phyloP scores from a whole-genome alignment of 805 yeast species.

The Candida sphagnicola region DNA sequence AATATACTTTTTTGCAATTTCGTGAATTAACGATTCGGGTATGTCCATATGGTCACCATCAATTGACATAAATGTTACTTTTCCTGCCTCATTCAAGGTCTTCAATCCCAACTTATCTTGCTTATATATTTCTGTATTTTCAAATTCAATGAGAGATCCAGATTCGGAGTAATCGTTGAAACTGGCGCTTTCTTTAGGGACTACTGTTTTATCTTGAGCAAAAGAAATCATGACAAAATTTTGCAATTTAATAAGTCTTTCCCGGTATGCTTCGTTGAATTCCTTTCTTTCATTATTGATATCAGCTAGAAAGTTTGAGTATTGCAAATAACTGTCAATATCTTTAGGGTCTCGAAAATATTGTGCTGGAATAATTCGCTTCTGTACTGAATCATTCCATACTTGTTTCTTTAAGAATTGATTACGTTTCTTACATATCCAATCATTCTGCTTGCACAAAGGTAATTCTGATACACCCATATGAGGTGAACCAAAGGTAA shows the following conservation, averaged over 20 bases:
- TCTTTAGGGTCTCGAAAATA: slow-evolving; percentile 63
- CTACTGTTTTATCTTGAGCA: slow-evolving; percentile 58
- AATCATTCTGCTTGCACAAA: slow-evolving; percentile 47
- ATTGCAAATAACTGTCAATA: slow-evolving; percentile 49
- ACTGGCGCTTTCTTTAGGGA: slow-evolving; percentile 71
- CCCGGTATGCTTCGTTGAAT: slow-evolving; percentile 36
- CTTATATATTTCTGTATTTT: slow-evolving; percentile 46
- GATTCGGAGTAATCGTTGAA: slow-evolving; percentile 52
- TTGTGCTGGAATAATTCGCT: slow-evolving; percentile 63
- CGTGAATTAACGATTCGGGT: slow-evolving; percentile 45
- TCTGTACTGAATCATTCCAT: slow-evolving; percentile 56
- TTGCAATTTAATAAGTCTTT: slow-evolving; percentile 42
- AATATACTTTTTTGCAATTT: slow-evolving; percentile 42
- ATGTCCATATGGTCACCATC: slow-evolving; percentile 66
- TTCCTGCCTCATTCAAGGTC: slow-evolving; percentile 37
- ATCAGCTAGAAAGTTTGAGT: slow-evolving; percentile 59
- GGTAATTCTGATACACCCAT: slow-evolving; percentile 72
- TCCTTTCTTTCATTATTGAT: slow-evolving; percentile 56
- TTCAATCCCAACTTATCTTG: slow-evolving; percentile 60
- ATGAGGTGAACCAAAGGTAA: slow-evolving; percentile 83
- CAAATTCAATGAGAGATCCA: slow-evolving; percentile 41
- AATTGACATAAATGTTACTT: slow-evolving; percentile 46
- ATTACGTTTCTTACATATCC: slow-evolving; percentile 58
- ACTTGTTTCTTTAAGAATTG: slow-evolving; percentile 53
- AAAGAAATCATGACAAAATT: slow-evolving; percentile 60